Percentiles rank a stretch among this genome's conserved stretches.
phyloP scores from a whole-genome alignment of 108 stramenopile species.

The Thalassiosira profunda region DNA sequence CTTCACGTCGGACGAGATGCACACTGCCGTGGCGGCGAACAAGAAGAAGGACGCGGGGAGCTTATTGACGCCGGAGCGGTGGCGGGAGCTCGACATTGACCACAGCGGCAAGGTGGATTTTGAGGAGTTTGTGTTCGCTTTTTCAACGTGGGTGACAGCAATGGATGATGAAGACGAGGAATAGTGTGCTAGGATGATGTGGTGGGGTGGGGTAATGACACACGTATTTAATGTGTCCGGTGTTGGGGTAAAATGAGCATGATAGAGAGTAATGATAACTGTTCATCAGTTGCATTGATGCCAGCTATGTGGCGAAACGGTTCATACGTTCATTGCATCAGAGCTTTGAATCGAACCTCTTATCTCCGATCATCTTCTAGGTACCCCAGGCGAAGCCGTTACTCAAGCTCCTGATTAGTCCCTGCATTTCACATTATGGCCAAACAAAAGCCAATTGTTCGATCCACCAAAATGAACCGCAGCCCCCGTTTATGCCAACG shows the following conservation, averaged over 20 bases:
- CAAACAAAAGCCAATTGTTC: background rate
- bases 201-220: too few species aligned
- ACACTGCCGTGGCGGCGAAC: conserved; percentile 23
- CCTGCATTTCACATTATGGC: background rate
- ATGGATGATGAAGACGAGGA: conserved; percentile 45
- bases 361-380: background rate
- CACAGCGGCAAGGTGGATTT: conserved; percentile 47
- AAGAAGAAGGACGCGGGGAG: conserved; percentile 45
- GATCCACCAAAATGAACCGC: too few species aligned
- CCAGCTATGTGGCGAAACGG: background rate
- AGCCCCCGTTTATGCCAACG: conserved; percentile 34
- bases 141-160: conserved; percentile 48
- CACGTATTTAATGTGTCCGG: background rate
- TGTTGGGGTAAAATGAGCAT: too few species aligned
- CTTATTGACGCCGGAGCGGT: conserved; percentile 46
- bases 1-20: conserved; percentile 56
- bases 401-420: background rate
- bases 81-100: conserved; percentile 48
- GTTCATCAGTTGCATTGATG: too few species aligned
- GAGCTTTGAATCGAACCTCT: background rate
- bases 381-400: too few species aligned
- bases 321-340: background rate
- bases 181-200: too few species aligned
- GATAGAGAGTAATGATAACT: too few species aligned
- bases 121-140: conserved; percentile 52